Conservation (phyloP, 306 rosid species). For the Astragalus glycyphyllos region DNA sequence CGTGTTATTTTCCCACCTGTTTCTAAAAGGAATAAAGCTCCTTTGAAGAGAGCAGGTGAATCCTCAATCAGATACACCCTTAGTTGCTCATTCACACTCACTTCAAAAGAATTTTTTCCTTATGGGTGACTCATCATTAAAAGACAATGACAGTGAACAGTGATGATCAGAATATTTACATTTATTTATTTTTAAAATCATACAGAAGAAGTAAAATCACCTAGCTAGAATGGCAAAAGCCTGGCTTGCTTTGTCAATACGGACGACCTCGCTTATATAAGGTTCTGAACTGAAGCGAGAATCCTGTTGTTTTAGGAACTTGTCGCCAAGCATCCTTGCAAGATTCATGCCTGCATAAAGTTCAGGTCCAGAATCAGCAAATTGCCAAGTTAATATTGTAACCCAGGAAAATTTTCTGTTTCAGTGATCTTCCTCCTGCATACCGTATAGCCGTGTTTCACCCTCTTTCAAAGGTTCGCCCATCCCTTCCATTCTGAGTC, state of each 20-base stretch:
- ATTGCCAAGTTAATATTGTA: constrained; percentile 30
- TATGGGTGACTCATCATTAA: constrained; percentile 9
- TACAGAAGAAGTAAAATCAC: constrained; percentile 53
- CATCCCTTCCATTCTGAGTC: constrained; percentile 72
- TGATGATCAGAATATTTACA: constrained; percentile 22
- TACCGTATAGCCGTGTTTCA: constrained; percentile 92
- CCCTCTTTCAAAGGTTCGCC: constrained; percentile 92
- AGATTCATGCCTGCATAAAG: constrained; percentile 83
- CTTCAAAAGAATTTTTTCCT: constrained; percentile 6
- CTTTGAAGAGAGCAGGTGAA: not conserved
- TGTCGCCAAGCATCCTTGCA: constrained; percentile 98
- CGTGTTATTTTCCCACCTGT: constrained; percentile 20
- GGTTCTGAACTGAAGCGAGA: constrained; percentile 93
- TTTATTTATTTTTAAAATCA: constrained; percentile 34
- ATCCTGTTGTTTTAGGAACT: constrained; percentile 96
- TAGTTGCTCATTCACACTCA: constrained; percentile 8
- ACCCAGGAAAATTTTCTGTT: not conserved
- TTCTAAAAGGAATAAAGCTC: constrained; percentile 31
- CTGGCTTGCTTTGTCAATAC: constrained; percentile 58
- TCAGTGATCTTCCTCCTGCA: constrained; percentile 15
- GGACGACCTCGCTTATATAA: constrained; percentile 76
- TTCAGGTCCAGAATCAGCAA: constrained; percentile 41
- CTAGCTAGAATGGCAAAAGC: constrained; percentile 89
- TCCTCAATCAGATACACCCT: constrained; percentile 6
- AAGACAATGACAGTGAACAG: constrained; percentile 3